Evolutionary conservation across 176 grass and related monocot genomes (phyloP), one percentile per base, ranked within the genome.

Genomic region (Bonia amplexicaulis): DNA sequence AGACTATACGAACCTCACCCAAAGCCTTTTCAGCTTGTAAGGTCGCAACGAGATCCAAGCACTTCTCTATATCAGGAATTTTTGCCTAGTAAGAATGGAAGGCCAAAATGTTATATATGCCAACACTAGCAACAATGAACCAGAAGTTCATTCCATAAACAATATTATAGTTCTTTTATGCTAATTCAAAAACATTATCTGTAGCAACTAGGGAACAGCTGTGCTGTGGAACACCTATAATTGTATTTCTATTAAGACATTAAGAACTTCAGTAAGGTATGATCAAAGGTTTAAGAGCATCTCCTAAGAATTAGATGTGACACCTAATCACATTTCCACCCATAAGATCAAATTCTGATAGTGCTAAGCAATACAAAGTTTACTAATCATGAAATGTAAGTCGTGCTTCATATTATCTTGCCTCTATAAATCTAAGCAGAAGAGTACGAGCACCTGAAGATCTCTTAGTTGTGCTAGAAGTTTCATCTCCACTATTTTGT

Each of bases 401-500:
- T 26, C 53, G 8, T 71, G 80, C 20, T 82, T 7, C 6, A 25
- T 8, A 69, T 13, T 64, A 37, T 44, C 46, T 71, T 9, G 12
- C 8, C 26, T 37, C 1, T 7, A 57, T 15, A 81, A 73, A 85
- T 68, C 23, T 52, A 83, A 42, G 15, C 6, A 45, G 76, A 66
- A 51, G 35, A 12, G 33, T 33, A 87, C 62, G 78, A 76, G 55
- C 58, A 95, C 95, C 96, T 99, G 96, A 85, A 99, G 93, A 77
- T 99, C 96, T 42, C 96, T 92, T 88, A 96, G 96, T 83, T 99
- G 96, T 66, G 96, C 96, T 10, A 99, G 86, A 86, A 99, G 96
- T 64, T 99, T 99, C 96, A 99, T 99, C 88, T 99, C 96, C 76
- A 99, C 93, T 27, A 99, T 84, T 84, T 92, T 96, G 71, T 99